Evolutionary conservation across 176 grass and related monocot genomes (phyloP).

Genomic region (Sorghum bicolor): DNA sequence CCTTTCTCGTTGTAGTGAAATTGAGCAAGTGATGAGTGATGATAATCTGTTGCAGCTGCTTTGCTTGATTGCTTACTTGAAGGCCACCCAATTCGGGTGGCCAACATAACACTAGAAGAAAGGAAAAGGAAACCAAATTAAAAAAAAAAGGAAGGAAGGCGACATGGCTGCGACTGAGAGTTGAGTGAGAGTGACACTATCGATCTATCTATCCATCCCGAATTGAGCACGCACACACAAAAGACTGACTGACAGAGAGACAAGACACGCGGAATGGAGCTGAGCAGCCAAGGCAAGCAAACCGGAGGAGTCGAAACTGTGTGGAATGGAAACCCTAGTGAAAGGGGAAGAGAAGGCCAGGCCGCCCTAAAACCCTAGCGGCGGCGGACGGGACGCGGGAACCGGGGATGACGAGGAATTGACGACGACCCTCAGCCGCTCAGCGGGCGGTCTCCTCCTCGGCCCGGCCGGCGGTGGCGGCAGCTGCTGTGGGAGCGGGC

Average conservation of each 20-base stretch:
- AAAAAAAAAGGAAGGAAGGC: neutral
- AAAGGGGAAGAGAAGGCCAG: neutral
- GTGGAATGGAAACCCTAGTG: conserved; percentile 27
- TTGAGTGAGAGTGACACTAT: neutral
- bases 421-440: neutral
- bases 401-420: neutral
- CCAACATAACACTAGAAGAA: conserved; percentile 25
- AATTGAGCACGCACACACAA: neutral
- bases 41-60: neutral
- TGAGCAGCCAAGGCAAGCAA: neutral
- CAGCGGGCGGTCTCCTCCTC: conserved; percentile 66
- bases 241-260: neutral
- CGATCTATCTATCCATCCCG: neutral
- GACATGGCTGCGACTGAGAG: neutral
- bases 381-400: neutral
- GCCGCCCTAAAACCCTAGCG: conserved; percentile 33
- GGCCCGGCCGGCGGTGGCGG: conserved; percentile 18
- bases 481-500: conserved; percentile 11
- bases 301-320: neutral
- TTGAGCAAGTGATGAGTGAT: neutral
- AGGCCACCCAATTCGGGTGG: neutral
- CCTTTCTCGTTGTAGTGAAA: neutral
- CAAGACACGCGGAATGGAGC: neutral
- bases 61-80: neutral
- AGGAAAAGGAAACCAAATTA: neutral